Evolutionary conservation across 495 filamentous ascomycete species (phyloP), one percentile per base, ranked within the genome.

Genomic region (Tuber magnatum): DNA sequence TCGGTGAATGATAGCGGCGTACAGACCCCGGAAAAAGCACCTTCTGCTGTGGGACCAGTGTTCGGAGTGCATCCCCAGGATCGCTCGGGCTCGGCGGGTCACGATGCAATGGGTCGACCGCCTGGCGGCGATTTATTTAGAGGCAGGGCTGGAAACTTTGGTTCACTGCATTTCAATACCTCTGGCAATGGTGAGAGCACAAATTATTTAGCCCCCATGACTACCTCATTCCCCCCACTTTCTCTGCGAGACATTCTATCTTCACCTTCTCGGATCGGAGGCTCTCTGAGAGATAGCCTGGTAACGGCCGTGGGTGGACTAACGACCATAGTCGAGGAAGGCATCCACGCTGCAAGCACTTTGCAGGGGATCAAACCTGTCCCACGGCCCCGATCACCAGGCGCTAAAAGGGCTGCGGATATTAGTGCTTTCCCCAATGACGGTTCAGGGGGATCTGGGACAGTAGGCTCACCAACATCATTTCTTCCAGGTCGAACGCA

Each of bases 321-420:
- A 16, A 32, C 44, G 42, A 68, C 40, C 65, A 43, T 69, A 32
- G 35, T 48, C 16, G 41, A 79, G 75, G 69, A 74, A 48, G 71
- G 75, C 74, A 18, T 74, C 35, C 38, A 68, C 40, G 70, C 70
- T 76, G 80, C 76, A 71, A 81, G 77, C 32, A 73, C 77, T 10
- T 61, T 75, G 35, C 80, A 82, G 76, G 80, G 77, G 41, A 77
- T 82, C 24, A 79, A 77, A 46, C 71, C 80, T 22, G 44, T 75
- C 48, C 77, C 79, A 4, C 70, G 74, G 40, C 22, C 76, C 24
- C 77, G 41, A 56, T 79, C 76, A 28, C 69, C 76, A 38, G 43
- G 41, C 41, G 56, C 70, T 35, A 24, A 68, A 9, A 80, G 70
- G n/a, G 9, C 68, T 24, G 44, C 69, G 70, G 77, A 80, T 69